phyloP scores from a whole-genome alignment of 2,329 filamentous ascomycete species.

The Leptodontidium sp. region DNA sequence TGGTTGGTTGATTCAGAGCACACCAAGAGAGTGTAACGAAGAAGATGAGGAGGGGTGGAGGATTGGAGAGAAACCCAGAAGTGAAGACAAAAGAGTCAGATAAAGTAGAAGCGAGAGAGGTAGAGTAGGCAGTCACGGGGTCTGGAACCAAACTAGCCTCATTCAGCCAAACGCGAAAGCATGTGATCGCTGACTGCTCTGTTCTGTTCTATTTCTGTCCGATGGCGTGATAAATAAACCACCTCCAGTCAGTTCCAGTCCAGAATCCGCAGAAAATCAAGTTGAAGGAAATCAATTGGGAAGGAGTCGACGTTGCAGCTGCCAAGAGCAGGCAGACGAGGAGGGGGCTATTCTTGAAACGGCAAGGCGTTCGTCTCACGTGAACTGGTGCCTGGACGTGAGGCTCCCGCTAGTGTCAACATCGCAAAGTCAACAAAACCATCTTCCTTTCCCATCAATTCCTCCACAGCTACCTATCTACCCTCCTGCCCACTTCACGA shows the following conservation, averaged over 20 bases:
- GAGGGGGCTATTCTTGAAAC: background rate
- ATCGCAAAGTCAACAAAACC: slow-evolving; percentile 14
- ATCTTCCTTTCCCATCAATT: background rate
- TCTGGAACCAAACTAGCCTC: background rate
- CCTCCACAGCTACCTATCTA: background rate
- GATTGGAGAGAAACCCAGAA: too few relatives aligned
- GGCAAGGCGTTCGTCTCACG: background rate
- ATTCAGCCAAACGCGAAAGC: slow-evolving; percentile 9
- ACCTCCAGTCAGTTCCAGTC: too few relatives aligned
- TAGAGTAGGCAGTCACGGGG: background rate
- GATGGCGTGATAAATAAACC: background rate
- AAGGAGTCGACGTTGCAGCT: background rate
- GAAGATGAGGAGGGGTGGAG: too few relatives aligned
- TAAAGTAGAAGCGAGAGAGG: background rate
- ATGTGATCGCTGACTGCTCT: slow-evolving; percentile 14
- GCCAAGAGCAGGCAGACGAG: slow-evolving; percentile 2
- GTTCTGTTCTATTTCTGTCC: slow-evolving; percentile 1
- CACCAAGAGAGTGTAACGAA: too few relatives aligned
- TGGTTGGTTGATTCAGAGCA: too few relatives aligned
- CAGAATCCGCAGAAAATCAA: background rate
- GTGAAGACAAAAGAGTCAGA: background rate
- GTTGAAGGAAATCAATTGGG: background rate
- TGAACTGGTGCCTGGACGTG: slow-evolving; percentile 13
- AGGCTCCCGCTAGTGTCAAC: too few relatives aligned
- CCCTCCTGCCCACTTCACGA: background rate